These are phyloP conservation scores for Adansonia madagascariensis DNA, from an alignment of 441 rosid genomes.

Conservation along the genomic window DNA sequence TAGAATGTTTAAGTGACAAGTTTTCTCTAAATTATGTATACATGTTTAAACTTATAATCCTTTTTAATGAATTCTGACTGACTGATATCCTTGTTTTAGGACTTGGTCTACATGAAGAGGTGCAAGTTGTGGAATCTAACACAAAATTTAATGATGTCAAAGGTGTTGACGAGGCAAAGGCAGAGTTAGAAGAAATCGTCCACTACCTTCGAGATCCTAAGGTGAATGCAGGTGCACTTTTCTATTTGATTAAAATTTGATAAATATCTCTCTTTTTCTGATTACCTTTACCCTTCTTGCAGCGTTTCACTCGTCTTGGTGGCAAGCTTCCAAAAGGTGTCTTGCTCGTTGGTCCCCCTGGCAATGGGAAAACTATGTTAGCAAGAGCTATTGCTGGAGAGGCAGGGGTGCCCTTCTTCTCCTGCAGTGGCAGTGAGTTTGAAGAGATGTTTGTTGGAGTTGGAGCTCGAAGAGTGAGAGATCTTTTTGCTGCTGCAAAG, in stretches of 20 bases:
- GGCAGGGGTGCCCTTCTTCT: constrained; percentile 97
- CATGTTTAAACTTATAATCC: constrained; percentile 15
- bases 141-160: constrained; percentile 92
- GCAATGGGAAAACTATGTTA: constrained; percentile 96
- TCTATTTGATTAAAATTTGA: not conserved
- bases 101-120: constrained; percentile 91
- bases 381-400: constrained; percentile 99
- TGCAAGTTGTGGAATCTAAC: constrained; percentile 87
- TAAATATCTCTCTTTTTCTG: not conserved
- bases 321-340: constrained; percentile 99
- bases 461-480: constrained; percentile 94
- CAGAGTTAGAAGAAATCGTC: constrained; percentile 93
- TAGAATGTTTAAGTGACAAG: constrained; percentile 27
- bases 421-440: constrained; percentile 97
- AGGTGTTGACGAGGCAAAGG: constrained; percentile 97
- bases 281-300: constrained; percentile 28
- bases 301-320: constrained; percentile 98
- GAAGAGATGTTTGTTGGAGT: constrained; percentile 99
- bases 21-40: constrained; percentile 12
- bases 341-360: constrained; percentile 95
- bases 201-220: constrained; percentile 97
- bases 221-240: constrained; percentile 39
- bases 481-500: constrained; percentile 94
- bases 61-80: constrained; percentile 11
- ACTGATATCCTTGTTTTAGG: constrained; percentile 45